Evolutionary conservation across 495 filamentous ascomycete species (phyloP).

Genomic region (Aspergillus conjunctus): DNA sequence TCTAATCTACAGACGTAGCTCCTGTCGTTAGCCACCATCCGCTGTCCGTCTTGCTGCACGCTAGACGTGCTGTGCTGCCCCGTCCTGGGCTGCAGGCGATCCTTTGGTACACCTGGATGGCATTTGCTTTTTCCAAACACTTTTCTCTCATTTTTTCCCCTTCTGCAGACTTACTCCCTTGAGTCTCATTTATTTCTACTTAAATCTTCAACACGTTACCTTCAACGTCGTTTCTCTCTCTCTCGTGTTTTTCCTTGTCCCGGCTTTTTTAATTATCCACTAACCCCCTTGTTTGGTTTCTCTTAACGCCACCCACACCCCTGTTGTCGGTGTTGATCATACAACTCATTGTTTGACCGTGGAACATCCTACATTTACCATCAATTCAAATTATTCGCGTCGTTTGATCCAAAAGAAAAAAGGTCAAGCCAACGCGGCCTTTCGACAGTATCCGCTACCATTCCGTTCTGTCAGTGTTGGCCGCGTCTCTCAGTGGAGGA

Average conservation of each 20-base stretch:
- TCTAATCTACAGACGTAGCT: constrained; percentile 16
- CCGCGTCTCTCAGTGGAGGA: constrained; percentile 24
- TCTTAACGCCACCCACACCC: background rate
- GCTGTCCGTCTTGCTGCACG: constrained; percentile 24
- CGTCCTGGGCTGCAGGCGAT: constrained; percentile 42
- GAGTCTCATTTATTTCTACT: constrained; percentile 1
- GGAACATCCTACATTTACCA: background rate
- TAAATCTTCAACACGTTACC: constrained; percentile 17
- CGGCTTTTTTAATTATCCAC: background rate
- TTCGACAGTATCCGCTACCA: constrained; percentile 16
- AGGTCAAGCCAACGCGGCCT: background rate
- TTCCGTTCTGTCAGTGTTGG: constrained; percentile 16
- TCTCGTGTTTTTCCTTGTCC: constrained; percentile 4
- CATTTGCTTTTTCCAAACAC: constrained; percentile 23
- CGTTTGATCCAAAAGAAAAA: background rate
- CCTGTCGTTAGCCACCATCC: constrained; percentile 18
- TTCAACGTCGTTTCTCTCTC: background rate
- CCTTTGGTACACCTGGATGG: constrained; percentile 31
- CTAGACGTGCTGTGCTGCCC: constrained; percentile 29
- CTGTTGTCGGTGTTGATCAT: background rate
- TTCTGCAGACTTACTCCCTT: constrained; percentile 5
- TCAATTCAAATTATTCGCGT: background rate
- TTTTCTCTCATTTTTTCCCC: constrained; percentile 20
- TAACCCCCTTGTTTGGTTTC: background rate
- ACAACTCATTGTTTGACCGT: background rate